Base-by-base conservation (phyloP, 345 rosid genomes). In the Kernera saxatilis region DNA sequence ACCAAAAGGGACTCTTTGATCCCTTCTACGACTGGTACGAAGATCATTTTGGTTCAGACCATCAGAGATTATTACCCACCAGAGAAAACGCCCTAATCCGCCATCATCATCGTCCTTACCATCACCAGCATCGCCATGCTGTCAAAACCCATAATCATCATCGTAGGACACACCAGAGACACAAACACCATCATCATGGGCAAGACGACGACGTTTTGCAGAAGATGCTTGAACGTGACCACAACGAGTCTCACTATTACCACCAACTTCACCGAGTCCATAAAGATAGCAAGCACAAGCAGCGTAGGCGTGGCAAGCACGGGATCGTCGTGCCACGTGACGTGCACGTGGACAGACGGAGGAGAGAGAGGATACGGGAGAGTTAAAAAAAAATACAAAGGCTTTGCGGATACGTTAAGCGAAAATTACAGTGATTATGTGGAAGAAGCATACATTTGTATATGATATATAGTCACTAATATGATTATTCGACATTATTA, bases 11-110 rank as follows among this genome's bases (percentile, higher is more conserved):
- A 69, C 76, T 88, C 48, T 89, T 91, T 48, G 94, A 94, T 76
- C 90, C 89, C 67, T 67, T 88, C 63, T 85, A 83, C 74, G 93
- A 89, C 69, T 89, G 93, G 96, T 91, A 87, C 83, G 95, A 89
- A 59, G 91, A 91, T 70, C 83, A 82, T 72, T 80, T 81, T 30
- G 71, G 55, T 39, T 37, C 60, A 37, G 66, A 65, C 29, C 71
- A 56, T 26, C 26, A 8, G 8, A 69, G 50, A 35, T 29, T 32
- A 23, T 44, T 48, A 69, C 59, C 3, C 14, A 37, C 52, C 8
- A 73, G 71, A 73, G 67, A 46, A 46, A 5, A 19, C 36, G 33
- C 19, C 14, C 0, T 13, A 44, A 52, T 77, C 61, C 81, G 19
- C 7, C 79, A 66, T 58, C 87, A 78, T 22, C 62, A 9, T 53